phyloP scores from a whole-genome alignment of 148 eudicot genomes.

The Fagopyrum tataricum region DNA sequence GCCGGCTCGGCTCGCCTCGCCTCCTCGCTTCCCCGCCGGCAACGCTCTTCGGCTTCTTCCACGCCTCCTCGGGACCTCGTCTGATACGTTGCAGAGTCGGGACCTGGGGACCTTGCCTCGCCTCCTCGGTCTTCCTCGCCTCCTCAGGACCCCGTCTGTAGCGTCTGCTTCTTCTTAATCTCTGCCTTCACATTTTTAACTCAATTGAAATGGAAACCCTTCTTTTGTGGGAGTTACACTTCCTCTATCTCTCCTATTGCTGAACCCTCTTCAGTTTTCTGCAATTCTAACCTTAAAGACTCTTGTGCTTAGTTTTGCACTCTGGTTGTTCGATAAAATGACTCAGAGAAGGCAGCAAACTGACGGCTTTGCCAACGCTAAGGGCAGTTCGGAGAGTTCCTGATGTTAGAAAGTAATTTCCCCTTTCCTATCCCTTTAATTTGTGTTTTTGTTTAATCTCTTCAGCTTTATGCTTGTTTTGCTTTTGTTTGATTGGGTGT shows the following conservation, averaged over 20 bases:
- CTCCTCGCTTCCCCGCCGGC: too few relatives aligned
- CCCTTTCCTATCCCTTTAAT: neutral
- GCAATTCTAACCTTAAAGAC: neutral
- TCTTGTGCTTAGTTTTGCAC: neutral
- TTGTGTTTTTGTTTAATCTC: neutral
- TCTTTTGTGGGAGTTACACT: neutral
- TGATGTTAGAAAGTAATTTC: slow-evolving; percentile 33
- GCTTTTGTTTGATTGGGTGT: slow-evolving; percentile 1
- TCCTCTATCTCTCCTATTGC: neutral
- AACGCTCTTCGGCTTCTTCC: too few relatives aligned
- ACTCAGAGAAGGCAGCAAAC: slow-evolving; percentile 50
- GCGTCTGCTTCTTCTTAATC: neutral
- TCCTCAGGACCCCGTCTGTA: too few relatives aligned
- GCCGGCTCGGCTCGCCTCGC: too few relatives aligned
- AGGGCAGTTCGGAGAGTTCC: slow-evolving; percentile 19
- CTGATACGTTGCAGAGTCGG: too few relatives aligned
- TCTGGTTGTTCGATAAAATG: slow-evolving; percentile 27
- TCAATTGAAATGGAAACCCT: neutral
- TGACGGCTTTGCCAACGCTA: slow-evolving; percentile 25
- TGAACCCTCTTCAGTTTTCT: neutral
- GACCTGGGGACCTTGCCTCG: too few relatives aligned
- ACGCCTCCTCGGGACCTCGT: too few relatives aligned
- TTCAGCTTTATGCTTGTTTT: neutral
- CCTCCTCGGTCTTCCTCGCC: too few relatives aligned
- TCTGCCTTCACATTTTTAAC: neutral